Base-by-base conservation (phyloP, 495 filamentous ascomycete genomes). In the Penicillium bialowiezense region DNA sequence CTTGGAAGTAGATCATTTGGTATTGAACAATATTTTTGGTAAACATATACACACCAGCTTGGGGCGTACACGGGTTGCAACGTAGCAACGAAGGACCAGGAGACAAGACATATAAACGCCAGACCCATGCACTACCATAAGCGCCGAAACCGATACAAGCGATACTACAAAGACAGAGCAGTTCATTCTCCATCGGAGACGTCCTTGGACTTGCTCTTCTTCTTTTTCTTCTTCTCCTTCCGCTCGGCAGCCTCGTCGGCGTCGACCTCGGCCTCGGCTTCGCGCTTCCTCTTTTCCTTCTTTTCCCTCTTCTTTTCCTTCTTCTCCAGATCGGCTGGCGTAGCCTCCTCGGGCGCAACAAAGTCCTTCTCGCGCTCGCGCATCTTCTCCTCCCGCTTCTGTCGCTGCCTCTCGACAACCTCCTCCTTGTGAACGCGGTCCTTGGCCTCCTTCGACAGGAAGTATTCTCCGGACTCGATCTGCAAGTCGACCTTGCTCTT, bases 401-500 rank as follows among this genome's bases (percentile, higher is more conserved):
- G 72, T 63, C 83, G 85, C 73, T 92, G 86, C 60, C 83, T 82
- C 71, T 91, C 90, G 57, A 89, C 78, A 44, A 88, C 74, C 56
- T 87, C 84, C 55, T 92, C 87, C 70, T 86, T 85, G 43, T 76
- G 83, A 44, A 80, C 88, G 41, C 92, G 78, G 53, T 95, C 89
- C 77, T 91, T 95, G 40, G 88, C 90, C 61, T 93, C 83, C 77
- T 95, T 95, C 44, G 83, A 82, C 62, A 97, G 71, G 73, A 97
- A 97, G 72, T 93, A 97, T 74, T 97, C 93, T 64, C 95, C 95
- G 58, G 82, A 91, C 80, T 99, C 93, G 72, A 97, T 93, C 79
- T 97, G 92, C 65, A 93, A 71, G 68, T 99, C 93, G 51, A 99
- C 81, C 82, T 97, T 99, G 80, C 90, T 96, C 81, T 91, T 91